A percentile compares a stretch with the other conserved stretches of the same genome.
phyloP scores from a whole-genome alignment of 2,329 filamentous ascomycete species.

The Aspergillus chevalieri region DNA sequence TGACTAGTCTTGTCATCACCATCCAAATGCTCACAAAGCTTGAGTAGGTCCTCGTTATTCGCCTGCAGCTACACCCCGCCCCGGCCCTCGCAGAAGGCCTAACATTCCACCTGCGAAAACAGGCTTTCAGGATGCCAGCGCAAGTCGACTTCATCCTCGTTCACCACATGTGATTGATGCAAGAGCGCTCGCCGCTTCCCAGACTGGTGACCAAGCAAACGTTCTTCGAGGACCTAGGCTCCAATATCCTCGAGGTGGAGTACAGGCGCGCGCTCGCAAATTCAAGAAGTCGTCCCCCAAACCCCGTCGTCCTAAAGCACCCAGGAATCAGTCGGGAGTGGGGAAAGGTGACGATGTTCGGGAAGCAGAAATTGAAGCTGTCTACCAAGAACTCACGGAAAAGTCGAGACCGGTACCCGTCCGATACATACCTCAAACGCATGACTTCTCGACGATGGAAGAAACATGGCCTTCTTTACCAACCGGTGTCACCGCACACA shows the following conservation, averaged over 20 bases:
- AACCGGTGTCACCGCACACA: constrained; percentile 20
- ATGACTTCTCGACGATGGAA: constrained; percentile 25
- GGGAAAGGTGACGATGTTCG: constrained; percentile 19
- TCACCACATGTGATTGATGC: constrained; percentile 27
- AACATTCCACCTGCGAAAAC: constrained; percentile 11
- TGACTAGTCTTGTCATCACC: not conserved
- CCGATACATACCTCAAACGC: constrained; percentile 30
- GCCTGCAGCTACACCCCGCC: not conserved
- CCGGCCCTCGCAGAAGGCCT: not conserved
- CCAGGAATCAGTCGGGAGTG: constrained; percentile 12
- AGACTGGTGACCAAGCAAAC: constrained; percentile 20
- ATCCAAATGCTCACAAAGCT: not conserved
- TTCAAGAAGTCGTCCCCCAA: constrained; percentile 10
- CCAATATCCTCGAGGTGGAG: constrained; percentile 15
- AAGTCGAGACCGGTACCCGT: constrained; percentile 25
- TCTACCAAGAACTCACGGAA: constrained; percentile 24
- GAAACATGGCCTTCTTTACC: constrained; percentile 38
- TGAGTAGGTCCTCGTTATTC: constrained; percentile 1
- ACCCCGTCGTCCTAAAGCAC: constrained; percentile 4
- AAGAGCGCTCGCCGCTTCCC: constrained; percentile 29
- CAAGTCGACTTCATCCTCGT: constrained; percentile 17
- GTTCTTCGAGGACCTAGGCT: constrained; percentile 26
- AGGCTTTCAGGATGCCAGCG: constrained; percentile 11
- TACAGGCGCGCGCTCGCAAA: constrained; percentile 15
- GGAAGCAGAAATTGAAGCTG: constrained; percentile 22